These are phyloP conservation scores for Cardamine occulta DNA, from an alignment of 345 rosid species.

Conservation along the genomic window DNA sequence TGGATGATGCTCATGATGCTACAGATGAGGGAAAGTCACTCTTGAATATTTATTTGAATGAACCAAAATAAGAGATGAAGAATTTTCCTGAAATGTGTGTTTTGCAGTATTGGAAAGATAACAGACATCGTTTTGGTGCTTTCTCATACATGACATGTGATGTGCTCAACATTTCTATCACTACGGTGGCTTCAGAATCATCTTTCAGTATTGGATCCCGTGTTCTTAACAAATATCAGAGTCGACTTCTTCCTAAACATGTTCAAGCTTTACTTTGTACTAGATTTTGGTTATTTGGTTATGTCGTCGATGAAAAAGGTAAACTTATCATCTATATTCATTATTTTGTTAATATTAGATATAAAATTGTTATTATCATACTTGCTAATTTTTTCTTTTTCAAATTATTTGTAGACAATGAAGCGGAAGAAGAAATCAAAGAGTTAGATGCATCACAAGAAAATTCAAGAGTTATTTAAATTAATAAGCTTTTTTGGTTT, in stretches of 20 bases:
- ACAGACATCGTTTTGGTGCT: not conserved
- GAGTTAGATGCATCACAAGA: too few species aligned
- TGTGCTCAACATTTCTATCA: not conserved
- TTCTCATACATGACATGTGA: not conserved
- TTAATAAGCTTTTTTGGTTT: too few species aligned
- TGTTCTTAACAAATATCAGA: not conserved
- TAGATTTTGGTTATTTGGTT: not conserved
- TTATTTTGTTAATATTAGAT: too few species aligned
- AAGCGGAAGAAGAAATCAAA: too few species aligned
- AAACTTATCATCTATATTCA: not conserved
- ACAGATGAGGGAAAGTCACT: not conserved
- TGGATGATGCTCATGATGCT: not conserved
- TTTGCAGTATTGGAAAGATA: not conserved
- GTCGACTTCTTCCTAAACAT: not conserved
- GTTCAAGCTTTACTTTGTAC: not conserved
- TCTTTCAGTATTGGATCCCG: not conserved
- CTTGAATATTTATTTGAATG: not conserved
- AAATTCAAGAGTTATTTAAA: too few species aligned
- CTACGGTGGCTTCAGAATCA: not conserved
- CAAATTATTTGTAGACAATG: too few species aligned
- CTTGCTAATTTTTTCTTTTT: too few species aligned
- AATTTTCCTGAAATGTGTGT: not conserved
- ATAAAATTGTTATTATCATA: too few species aligned
- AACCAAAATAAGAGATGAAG: not conserved
- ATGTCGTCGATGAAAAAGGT: not conserved